Evolutionary conservation across 2,329 filamentous ascomycete genomes (phyloP).

Genomic region (Fusarium sp.): DNA sequence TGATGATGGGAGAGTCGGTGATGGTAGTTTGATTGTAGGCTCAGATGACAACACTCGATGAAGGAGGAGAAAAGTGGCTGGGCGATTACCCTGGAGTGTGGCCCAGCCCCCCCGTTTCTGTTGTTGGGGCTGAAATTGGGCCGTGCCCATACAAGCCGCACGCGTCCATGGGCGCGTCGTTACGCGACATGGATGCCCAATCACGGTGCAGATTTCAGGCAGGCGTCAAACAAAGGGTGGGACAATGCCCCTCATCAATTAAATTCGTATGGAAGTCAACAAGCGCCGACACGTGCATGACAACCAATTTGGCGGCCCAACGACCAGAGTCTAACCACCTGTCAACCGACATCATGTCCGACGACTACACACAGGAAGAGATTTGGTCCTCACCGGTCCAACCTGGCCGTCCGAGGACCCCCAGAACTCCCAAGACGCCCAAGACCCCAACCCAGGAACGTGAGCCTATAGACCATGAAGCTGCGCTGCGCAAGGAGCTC

Average conservation of each 20-base stretch:
- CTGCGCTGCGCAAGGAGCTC: slow-evolving; percentile 80
- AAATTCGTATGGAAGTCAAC: slow-evolving; percentile 28
- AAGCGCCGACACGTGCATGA: slow-evolving; percentile 30
- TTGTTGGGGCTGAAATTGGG: slow-evolving; percentile 15
- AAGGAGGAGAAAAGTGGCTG: slow-evolving; percentile 45
- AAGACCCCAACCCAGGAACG: slow-evolving; percentile 60
- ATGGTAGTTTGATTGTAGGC: slow-evolving; percentile 41
- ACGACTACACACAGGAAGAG: slow-evolving; percentile 62
- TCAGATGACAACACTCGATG: slow-evolving; percentile 41
- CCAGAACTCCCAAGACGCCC: slow-evolving; percentile 62
- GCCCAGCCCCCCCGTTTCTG: slow-evolving; percentile 44
- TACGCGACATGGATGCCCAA: slow-evolving; percentile 47
- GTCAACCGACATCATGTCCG: slow-evolving; percentile 54
- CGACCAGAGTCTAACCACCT: not conserved
- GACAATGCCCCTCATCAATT: slow-evolving; percentile 41
- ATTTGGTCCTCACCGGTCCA: slow-evolving; percentile 59
- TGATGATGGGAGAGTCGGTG: slow-evolving; percentile 42
- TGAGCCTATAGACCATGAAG: slow-evolving; percentile 74
- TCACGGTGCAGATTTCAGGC: slow-evolving; percentile 30
- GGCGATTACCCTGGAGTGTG: slow-evolving; percentile 45
- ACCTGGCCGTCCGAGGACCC: slow-evolving; percentile 49
- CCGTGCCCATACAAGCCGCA: slow-evolving; percentile 36
- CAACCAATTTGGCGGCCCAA: not conserved
- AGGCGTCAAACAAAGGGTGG: slow-evolving; percentile 27
- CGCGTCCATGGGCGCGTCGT: slow-evolving; percentile 47